Percentiles rank a stretch among this genome's conserved stretches.
Evolutionary conservation across 805 yeast species (phyloP).

Genomic region (Gaillardinia entomophila): DNA sequence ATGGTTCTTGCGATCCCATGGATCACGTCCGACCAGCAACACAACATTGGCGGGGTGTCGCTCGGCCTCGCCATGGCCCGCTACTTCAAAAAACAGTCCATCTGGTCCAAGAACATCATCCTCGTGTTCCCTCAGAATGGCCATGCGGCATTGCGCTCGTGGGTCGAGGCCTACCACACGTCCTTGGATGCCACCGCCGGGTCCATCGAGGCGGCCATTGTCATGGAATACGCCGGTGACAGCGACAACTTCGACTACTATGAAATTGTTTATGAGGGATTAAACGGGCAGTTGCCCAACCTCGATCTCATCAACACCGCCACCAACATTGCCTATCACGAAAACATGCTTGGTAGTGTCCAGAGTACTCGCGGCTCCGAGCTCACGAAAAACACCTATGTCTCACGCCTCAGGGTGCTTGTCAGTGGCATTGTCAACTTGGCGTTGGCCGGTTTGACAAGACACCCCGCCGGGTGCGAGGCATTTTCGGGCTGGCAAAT

Average conservation of each 20-base stretch:
- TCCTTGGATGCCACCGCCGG: slow-evolving; percentile 87
- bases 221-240: slow-evolving; percentile 68
- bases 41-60: slow-evolving; percentile 78
- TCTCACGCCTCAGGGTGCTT: slow-evolving; percentile 53
- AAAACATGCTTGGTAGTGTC: slow-evolving; percentile 62
- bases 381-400: slow-evolving; percentile 43
- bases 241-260: slow-evolving; percentile 66
- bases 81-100: slow-evolving; percentile 77
- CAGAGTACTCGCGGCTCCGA: slow-evolving; percentile 51
- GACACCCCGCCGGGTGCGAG: slow-evolving; percentile 58
- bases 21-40: slow-evolving; percentile 56
- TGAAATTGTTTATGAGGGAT: slow-evolving; percentile 77
- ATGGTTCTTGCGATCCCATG: slow-evolving; percentile 90
- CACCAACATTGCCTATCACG: slow-evolving; percentile 67
- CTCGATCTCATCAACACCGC: slow-evolving; percentile 84
- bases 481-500: slow-evolving; percentile 96
- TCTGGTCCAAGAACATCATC: slow-evolving; percentile 94
- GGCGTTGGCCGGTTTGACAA: slow-evolving; percentile 61
- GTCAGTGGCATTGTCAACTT: slow-evolving; percentile 61
- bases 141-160: slow-evolving; percentile 60
- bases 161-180: slow-evolving; percentile 94
- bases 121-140: slow-evolving; percentile 77
- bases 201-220: slow-evolving; percentile 83
- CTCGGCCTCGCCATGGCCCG: slow-evolving; percentile 67
- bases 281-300: slow-evolving; percentile 95